Evolutionary conservation across 2,329 filamentous ascomycete genomes (phyloP).

Genomic region (Arachnopeziza araneosa): DNA sequence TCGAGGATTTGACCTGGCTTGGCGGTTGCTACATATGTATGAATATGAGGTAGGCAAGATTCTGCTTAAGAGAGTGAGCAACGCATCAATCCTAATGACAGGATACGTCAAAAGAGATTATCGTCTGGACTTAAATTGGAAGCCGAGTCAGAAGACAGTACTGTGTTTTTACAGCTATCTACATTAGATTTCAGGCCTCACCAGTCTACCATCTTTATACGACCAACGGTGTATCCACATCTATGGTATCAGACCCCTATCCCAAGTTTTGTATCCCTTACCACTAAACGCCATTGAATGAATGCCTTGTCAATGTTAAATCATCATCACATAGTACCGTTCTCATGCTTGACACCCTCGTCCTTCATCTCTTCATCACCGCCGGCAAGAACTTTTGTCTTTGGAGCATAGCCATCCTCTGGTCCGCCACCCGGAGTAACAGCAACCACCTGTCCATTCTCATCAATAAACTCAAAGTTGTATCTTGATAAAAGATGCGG

Average conservation of each 20-base stretch:
- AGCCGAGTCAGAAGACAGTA: too few species aligned
- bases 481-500: constrained; percentile 91
- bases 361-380: constrained; percentile 56
- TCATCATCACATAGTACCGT: constrained; percentile 33
- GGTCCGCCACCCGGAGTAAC: constrained; percentile 70
- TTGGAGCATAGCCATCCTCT: constrained; percentile 49
- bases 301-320: constrained; percentile 5
- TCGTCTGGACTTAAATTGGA: too few species aligned
- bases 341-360: constrained; percentile 19
- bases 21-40: neutral
- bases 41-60: neutral
- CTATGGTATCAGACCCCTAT: constrained; percentile 9
- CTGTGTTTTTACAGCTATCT: neutral
- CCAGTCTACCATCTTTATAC: neutral
- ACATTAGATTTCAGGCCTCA: neutral
- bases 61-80: too few species aligned
- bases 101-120: too few species aligned
- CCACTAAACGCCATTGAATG: constrained; percentile 21
- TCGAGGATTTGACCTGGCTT: neutral
- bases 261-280: constrained; percentile 11
- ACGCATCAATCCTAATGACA: too few species aligned
- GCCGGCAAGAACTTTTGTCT: constrained; percentile 59
- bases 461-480: constrained; percentile 96
- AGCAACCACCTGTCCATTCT: constrained; percentile 81
- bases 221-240: neutral